Base-by-base conservation (phyloP, 1,284 basidiomycete genomes). In the Neonothopanus nambi region DNA sequence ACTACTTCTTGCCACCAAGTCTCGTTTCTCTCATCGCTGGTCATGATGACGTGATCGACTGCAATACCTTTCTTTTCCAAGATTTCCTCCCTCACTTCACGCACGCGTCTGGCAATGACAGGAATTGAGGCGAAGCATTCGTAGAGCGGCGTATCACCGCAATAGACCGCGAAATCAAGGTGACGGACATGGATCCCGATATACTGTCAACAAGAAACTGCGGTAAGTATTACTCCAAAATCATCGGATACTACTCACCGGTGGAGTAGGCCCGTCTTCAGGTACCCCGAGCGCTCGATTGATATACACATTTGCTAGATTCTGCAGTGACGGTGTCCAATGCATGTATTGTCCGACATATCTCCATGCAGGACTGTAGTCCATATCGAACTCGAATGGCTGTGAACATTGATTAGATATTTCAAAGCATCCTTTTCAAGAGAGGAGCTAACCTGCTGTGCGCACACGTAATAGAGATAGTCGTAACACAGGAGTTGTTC, bases 1-100 rank as follows among this genome's bases (percentile, higher is more conserved):
- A 68, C 68, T 8, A 89, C 81, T 33, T 77, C 77, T 28, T 75
- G 70, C 85, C 88, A 89, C 85, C 87, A 90, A 12, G 70, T 72
- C 8, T 73, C 65, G 62, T 89, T 77, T 49, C 68, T 63, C 67
- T 91, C 88, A 63, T 91, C 88, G 58, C 84, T 87, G 12, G 86
- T 89, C 72, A 90, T 78, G 55, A 91, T 74, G 38, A 90, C 82
- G 59, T 81, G 73, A 9, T 78, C 67, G 13, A 82, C 76, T 13
- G 66, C 66, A 17, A 84, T 65, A 1, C 81, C 81, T 58, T 80
- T 79, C 41, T 72, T 73, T 51, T 73, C 66, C 39, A 69, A 62
- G 24, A 88, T 67, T 56, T 84, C 80, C 3, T 75, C 72, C 58
- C 83, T 80, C 3, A 89, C 77, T 63, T 88, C 84, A 18, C 77